A percentile compares a stretch with the other conserved stretches of the same genome.
These are phyloP conservation scores for Ustilago tritici DNA, from an alignment of 1,284 basidiomycete species.

Conservation along the genomic window DNA sequence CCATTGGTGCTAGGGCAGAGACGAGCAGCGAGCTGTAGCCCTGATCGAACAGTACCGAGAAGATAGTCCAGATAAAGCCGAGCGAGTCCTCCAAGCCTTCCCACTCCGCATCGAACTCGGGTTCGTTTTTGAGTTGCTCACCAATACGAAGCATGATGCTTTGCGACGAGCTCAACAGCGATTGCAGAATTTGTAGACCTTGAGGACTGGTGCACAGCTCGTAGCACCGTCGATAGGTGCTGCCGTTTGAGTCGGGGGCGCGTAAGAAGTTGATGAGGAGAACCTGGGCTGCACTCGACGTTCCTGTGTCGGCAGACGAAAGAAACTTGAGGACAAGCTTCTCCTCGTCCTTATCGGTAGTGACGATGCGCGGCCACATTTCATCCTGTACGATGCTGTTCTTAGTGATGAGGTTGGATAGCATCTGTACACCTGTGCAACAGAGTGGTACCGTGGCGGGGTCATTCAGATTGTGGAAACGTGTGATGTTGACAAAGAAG, in stretches of 20 bases:
- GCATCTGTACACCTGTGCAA: constrained; percentile 42
- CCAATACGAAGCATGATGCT: constrained; percentile 43
- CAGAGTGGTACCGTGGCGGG: constrained; percentile 26
- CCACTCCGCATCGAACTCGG: constrained; percentile 18
- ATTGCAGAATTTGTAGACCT: constrained; percentile 24
- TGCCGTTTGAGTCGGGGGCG: background rate
- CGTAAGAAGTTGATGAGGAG: constrained; percentile 46
- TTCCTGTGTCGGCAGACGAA: constrained; percentile 38
- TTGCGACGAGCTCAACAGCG: constrained; percentile 32
- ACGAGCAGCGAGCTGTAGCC: constrained; percentile 33
- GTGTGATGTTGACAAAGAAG: constrained; percentile 31
- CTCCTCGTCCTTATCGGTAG: constrained; percentile 11
- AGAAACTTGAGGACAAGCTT: constrained; percentile 36
- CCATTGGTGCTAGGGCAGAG: constrained; percentile 23
- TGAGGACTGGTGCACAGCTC: constrained; percentile 25
- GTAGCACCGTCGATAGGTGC: constrained; percentile 15
- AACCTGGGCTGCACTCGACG: constrained; percentile 41
- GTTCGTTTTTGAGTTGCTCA: constrained; percentile 8
- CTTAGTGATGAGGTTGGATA: constrained; percentile 46
- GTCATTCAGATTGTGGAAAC: constrained; percentile 40
- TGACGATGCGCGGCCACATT: constrained; percentile 38
- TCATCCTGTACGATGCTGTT: constrained; percentile 28
- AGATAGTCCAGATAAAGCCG: constrained; percentile 49
- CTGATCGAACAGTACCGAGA: constrained; percentile 40
- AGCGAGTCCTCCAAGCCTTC: constrained; percentile 39